Evolutionary conservation across 345 rosid species (phyloP).

Genomic region (Luvunga scandens): DNA sequence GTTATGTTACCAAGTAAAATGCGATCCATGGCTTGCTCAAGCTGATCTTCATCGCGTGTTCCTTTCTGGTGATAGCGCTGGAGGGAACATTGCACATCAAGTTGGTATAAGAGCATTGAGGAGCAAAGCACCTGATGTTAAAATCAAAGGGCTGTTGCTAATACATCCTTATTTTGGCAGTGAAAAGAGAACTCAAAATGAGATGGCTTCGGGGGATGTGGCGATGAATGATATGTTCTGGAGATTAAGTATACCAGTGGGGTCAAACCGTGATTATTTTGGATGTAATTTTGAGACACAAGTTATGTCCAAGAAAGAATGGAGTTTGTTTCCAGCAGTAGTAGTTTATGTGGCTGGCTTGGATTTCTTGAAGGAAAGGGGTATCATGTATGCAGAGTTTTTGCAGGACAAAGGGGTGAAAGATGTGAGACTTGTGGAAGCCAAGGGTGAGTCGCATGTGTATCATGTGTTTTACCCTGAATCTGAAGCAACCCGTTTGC

Average conservation of each 20-base stretch:
- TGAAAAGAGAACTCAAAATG: slow-evolving; percentile 44
- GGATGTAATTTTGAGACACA: slow-evolving; percentile 53
- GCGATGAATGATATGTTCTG: slow-evolving; percentile 56
- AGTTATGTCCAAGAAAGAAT: slow-evolving; percentile 30
- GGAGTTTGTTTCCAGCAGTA: slow-evolving; percentile 45
- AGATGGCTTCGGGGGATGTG: slow-evolving; percentile 28
- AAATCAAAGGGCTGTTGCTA: slow-evolving; percentile 39
- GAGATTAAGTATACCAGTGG: slow-evolving; percentile 53
- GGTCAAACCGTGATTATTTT: slow-evolving; percentile 40
- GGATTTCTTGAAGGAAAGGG: slow-evolving; percentile 69
- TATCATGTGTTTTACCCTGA: slow-evolving; percentile 49
- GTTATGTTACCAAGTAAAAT: slow-evolving; percentile 20
- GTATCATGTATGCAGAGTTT: slow-evolving; percentile 45
- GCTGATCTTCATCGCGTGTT: slow-evolving; percentile 43
- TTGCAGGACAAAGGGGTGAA: slow-evolving; percentile 39
- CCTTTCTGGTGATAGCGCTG: slow-evolving; percentile 64
- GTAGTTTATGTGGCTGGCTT: slow-evolving; percentile 49
- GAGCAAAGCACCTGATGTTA: slow-evolving; percentile 13
- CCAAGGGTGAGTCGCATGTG: slow-evolving; percentile 43
- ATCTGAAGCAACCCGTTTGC: slow-evolving; percentile 45
- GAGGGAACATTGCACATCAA: slow-evolving; percentile 61
- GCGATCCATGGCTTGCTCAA: slow-evolving; percentile 48
- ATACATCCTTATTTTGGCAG: slow-evolving; percentile 69
- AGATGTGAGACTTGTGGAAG: slow-evolving; percentile 39
- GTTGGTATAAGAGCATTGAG: slow-evolving; percentile 36